Conservation (phyloP, 1,284 basidiomycete species). For the Naganishia albida region DNA sequence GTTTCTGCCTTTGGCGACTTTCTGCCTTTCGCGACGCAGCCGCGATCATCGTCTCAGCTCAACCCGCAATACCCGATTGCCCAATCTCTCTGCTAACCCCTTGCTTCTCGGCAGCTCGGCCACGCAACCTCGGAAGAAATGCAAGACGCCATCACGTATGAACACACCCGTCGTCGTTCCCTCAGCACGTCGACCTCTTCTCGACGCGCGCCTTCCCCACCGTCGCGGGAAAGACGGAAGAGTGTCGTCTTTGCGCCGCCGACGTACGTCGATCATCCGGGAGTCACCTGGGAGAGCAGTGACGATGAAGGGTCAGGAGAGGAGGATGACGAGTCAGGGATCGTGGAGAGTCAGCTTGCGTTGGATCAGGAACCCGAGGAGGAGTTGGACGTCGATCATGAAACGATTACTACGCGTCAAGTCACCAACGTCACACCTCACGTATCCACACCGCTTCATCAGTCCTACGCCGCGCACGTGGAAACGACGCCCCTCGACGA, state of each 20-base stretch:
- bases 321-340: constrained; percentile 35
- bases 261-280: constrained; percentile 58
- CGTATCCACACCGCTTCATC: constrained; percentile 2
- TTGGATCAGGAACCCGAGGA: constrained; percentile 27
- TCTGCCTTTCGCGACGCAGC: too few relatives aligned
- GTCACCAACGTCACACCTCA: background rate
- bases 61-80: background rate
- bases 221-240: constrained; percentile 1
- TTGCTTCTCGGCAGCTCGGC: constrained; percentile 20
- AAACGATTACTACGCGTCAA: constrained; percentile 36
- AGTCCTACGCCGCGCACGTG: constrained; percentile 19
- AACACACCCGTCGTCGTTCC: background rate
- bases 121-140: constrained; percentile 20
- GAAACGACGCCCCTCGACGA: constrained; percentile 31
- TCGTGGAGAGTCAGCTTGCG: constrained; percentile 29
- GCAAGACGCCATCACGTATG: constrained; percentile 22
- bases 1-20: too few relatives aligned
- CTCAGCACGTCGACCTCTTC: too few relatives aligned
- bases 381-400: constrained; percentile 38
- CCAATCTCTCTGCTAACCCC: background rate
- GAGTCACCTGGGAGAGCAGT: constrained; percentile 71
- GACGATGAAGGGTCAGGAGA: constrained; percentile 61
- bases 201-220: background rate
- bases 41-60: too few relatives aligned
- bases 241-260: constrained; percentile 57